phyloP scores from a whole-genome alignment of 2,329 filamentous ascomycete genomes.

The Paecilomyces formosus region DNA sequence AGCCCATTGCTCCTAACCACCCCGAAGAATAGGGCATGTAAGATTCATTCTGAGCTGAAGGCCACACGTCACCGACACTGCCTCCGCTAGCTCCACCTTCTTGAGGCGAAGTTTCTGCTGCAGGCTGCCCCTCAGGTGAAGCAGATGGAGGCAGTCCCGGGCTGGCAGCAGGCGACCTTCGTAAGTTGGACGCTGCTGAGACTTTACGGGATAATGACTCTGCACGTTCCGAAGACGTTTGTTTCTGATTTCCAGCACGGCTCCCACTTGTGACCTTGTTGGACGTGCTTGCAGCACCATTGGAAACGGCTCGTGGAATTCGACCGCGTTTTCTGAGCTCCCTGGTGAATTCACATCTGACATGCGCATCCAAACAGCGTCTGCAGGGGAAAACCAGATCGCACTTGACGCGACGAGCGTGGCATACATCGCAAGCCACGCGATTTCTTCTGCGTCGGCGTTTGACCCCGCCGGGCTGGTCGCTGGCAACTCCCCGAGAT shows the following conservation, averaged over 20 bases:
- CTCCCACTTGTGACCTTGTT: conserved; percentile 1
- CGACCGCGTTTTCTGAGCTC: conserved; percentile 93
- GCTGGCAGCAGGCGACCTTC: conserved; percentile 21
- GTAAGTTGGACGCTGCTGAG: conserved; percentile 17
- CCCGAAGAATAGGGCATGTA: conserved; percentile 4
- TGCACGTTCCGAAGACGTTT: conserved; percentile 2
- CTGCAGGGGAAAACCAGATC: conserved; percentile 87
- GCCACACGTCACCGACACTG: conserved; percentile 6
- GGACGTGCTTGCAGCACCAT: background rate
- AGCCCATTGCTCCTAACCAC: conserved; percentile 6
- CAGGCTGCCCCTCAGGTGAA: conserved; percentile 22
- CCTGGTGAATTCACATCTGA: conserved; percentile 73
- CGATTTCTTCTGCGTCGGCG: conserved; percentile 15
- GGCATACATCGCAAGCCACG: conserved; percentile 84
- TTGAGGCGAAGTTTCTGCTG: conserved; percentile 13
- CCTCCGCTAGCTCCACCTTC: conserved; percentile 7
- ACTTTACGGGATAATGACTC: conserved; percentile 12
- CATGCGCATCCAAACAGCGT: conserved; percentile 71
- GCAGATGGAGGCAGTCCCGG: conserved; percentile 11
- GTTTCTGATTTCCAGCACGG: conserved; percentile 2
- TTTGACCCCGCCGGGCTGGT: background rate
- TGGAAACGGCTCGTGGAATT: conserved; percentile 60
- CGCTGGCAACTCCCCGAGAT: background rate
- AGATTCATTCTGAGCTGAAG: conserved; percentile 7
- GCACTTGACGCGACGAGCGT: conserved; percentile 86